Percentiles rank a stretch among this genome's conserved stretches.
Conservation (phyloP, 176 grass and related monocot species). For the Carex parvula region DNA sequence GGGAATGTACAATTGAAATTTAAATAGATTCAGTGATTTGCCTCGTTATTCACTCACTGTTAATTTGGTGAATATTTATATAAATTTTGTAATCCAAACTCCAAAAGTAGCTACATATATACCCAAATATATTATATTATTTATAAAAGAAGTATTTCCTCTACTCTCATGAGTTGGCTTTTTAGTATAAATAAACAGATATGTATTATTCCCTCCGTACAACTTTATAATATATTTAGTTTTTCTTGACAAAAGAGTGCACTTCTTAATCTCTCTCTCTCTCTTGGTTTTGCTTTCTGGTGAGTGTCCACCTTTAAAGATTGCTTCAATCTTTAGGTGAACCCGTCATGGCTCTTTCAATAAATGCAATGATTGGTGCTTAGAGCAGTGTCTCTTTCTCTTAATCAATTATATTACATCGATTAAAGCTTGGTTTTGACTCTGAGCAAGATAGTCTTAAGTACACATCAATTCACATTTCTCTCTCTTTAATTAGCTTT, state of each 20-base stretch:
- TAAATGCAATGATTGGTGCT: slow-evolving; percentile 24
- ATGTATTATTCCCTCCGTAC: slow-evolving; percentile 25
- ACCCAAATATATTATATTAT: neutral
- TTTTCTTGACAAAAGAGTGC: slow-evolving; percentile 20
- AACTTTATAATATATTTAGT: slow-evolving; percentile 2
- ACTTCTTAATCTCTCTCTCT: neutral
- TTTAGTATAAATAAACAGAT: neutral
- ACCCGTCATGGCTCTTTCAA: slow-evolving; percentile 12
- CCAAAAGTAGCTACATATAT: neutral
- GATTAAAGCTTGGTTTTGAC: slow-evolving; percentile 23
- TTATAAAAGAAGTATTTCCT: neutral
- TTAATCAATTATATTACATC: neutral
- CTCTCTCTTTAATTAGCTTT: neutral
- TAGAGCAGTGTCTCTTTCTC: neutral
- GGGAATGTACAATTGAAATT: neutral
- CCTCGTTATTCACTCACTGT: neutral
- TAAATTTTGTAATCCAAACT: neutral
- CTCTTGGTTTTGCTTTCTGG: slow-evolving; percentile 27
- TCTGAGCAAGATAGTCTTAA: neutral
- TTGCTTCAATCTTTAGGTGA: slow-evolving; percentile 22
- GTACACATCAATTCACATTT: neutral
- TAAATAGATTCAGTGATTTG: neutral
- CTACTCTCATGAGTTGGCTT: slow-evolving; percentile 10
- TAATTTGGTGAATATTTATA: neutral
- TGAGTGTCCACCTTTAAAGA: slow-evolving; percentile 31